Base-by-base conservation (phyloP, 139 green algal genomes). In the Tetraselmis striata region DNA sequence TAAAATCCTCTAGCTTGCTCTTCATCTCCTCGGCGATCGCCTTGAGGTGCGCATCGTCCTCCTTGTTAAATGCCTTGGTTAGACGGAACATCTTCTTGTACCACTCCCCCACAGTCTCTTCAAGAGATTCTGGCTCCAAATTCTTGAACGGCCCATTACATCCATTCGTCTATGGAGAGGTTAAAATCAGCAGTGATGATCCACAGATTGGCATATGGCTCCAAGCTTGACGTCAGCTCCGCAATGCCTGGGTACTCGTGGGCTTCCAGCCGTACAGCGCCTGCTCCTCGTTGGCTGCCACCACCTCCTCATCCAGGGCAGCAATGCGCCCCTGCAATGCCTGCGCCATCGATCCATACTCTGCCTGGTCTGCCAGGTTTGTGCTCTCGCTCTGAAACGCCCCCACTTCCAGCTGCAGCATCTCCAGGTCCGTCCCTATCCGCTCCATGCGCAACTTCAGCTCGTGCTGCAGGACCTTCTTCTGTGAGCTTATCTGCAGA, bases 281-380 rank as follows among this genome's bases (percentile, higher is more conserved):
- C 79, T 91, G 85, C 29, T 89, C 84, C 59, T 85, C 83, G 81
- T 89, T 89, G 77, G n/a, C n/a, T n/a, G n/a, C n/a, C n/a, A n/a
- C n/a, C n/a, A n/a, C n/a, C n/a, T n/a, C n/a, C n/a, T n/a, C n/a
- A n/a, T n/a, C n/a, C n/a, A n/a, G n/a, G n/a, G n/a, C n/a, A n/a
- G n/a, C n/a, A n/a, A n/a, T n/a, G n/a, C n/a, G n/a, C n/a, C n/a
- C n/a, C n/a, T n/a, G n/a, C n/a, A n/a, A n/a, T n/a, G n/a, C n/a
- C n/a, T n/a, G n/a, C n/a, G n/a, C n/a, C n/a, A n/a, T n/a, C n/a
- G n/a, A n/a, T n/a, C n/a, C n/a, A n/a, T n/a, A n/a, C n/a, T n/a
- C n/a, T n/a, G n/a, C n/a, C n/a, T n/a, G n/a, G n/a, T n/a, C n/a
- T n/a, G n/a, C n/a, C n/a, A n/a, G n/a, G n/a, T n/a, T n/a, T n/a